phyloP scores from a whole-genome alignment of 2,329 filamentous ascomycete genomes.

The Exserohilum rostratum region DNA sequence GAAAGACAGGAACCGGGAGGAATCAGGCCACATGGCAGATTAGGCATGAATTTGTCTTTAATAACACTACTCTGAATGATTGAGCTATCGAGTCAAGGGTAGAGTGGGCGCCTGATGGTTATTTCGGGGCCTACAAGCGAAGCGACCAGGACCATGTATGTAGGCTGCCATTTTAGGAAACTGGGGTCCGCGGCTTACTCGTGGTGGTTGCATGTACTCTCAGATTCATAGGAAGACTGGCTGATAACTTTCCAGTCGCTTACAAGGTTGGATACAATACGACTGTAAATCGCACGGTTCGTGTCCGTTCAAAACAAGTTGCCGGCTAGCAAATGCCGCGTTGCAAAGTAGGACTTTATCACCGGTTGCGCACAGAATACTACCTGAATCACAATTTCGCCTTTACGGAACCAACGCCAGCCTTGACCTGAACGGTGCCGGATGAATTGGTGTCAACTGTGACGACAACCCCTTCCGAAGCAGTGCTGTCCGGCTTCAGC shows the following conservation, averaged over 20 bases:
- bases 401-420: slow-evolving; percentile 41
- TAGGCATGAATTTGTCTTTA: background rate
- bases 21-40: background rate
- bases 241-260: background rate
- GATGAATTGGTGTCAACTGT: slow-evolving; percentile 40
- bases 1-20: background rate
- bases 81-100: background rate
- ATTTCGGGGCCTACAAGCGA: slow-evolving; percentile 4
- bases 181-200: no score
- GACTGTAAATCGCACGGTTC: background rate
- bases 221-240: background rate
- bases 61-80: background rate
- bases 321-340: background rate
- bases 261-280: background rate
- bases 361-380: background rate
- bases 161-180: no score
- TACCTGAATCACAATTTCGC: slow-evolving; percentile 30
- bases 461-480: slow-evolving; percentile 44
- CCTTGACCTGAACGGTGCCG: slow-evolving; percentile 44
- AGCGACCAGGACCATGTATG: background rate
- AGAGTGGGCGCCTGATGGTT: background rate
- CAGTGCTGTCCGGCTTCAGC: slow-evolving; percentile 40
- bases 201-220: background rate
- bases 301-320: background rate
- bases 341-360: background rate